Evolutionary conservation across 306 rosid species (phyloP), one percentile per base, ranked within the genome.

Genomic region (Glycine tomentella): DNA sequence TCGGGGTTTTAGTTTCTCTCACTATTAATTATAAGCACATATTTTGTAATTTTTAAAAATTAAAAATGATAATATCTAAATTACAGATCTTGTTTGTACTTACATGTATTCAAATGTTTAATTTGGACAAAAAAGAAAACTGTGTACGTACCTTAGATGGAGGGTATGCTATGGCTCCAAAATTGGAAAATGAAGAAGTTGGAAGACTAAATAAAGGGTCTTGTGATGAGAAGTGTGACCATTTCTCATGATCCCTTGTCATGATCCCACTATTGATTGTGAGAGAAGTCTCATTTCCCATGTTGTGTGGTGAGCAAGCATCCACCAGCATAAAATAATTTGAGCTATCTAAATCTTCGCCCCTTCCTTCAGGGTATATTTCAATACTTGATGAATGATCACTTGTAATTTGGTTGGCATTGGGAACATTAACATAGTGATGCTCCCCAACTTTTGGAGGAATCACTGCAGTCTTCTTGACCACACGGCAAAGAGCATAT

Each of bases 401-500:
- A 17, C 91, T 90, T 5, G 83, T 77, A 4, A 88, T 83, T 8
- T 90, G 89, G 45, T 88, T 82, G 7, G 67, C 77, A 77, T 84
- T 83, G 20, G 84, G 82, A 9, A 79, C 70, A 33, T 84, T 84
- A 31, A 70, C 92, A 71, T 84, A 90, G 12, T 84, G 31, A 25
- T 25, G 88, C 5, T 86, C 97, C 25, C 72, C 97, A 33, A 87
- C 82, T 83, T 91, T 95, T 36, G 95, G 95, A 1, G 80, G 79
- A 38, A 86, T 81, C 36, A 81, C 77, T n/a, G 90, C 25, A 33
- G 73, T 92, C 83, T 95, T 95, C 90, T 95, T 95, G 73, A 92
- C 84, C 67, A 95, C 86, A 20, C 98, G 97, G 55, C 98, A 92
- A 34, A 95, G 90, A 1, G 98, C 95, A 84, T 95, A 95, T 0